Conservation (phyloP, 257 asterid species). For the Perilla frutescens region DNA sequence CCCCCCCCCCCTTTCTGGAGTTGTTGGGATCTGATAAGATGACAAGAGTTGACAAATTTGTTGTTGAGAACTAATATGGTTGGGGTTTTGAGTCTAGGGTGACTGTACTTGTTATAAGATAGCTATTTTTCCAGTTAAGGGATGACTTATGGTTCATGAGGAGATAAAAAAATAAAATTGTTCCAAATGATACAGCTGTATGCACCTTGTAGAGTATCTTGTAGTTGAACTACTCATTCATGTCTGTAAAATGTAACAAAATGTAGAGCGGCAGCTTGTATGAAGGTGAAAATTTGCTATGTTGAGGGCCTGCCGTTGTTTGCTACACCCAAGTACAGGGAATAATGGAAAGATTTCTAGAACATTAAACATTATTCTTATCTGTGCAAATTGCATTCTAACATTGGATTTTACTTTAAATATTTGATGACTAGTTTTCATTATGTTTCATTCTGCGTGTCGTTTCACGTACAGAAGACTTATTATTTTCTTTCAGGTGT, state of each 20-base stretch:
- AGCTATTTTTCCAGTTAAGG: not conserved
- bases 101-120: not conserved
- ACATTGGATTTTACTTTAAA: not conserved
- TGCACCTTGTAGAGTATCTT: not conserved
- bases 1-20: not conserved
- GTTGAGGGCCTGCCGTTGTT: not conserved
- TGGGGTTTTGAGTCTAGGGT: conserved; percentile 1
- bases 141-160: not conserved
- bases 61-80: conserved; percentile 9
- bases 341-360: not conserved
- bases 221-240: not conserved
- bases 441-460: not conserved
- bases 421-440: not conserved
- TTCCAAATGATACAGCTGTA: not conserved
- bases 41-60: conserved; percentile 1
- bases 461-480: not conserved
- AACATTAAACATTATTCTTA: not conserved
- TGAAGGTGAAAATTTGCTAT: not conserved
- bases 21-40: conserved; percentile 3
- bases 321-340: not conserved
- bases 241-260: conserved; percentile 8
- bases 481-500: conserved; percentile 27
- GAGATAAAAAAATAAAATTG: not conserved
- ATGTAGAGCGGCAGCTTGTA: not conserved
- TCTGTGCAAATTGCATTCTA: not conserved